Evolutionary conservation across 2,329 filamentous ascomycete genomes (phyloP).

Genomic region (Ophiostoma tasmaniense): DNA sequence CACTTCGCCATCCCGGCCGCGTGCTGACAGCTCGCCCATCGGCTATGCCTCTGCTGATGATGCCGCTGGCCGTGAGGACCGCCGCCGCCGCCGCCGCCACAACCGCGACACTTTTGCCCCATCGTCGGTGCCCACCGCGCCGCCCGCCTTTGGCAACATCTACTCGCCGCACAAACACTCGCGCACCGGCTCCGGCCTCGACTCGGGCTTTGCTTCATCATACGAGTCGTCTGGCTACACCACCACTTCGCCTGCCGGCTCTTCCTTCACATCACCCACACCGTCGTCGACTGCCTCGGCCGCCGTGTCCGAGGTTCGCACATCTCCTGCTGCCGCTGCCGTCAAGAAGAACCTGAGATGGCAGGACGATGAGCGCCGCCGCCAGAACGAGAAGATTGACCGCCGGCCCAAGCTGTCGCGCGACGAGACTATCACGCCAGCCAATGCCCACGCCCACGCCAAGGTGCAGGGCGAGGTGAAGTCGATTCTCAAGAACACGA

Average conservation of each 20-base stretch:
- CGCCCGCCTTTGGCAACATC: constrained; percentile 11
- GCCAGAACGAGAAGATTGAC: constrained; percentile 28
- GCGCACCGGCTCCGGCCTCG: not conserved
- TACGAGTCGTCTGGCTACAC: constrained; percentile 16
- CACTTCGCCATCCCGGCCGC: not conserved
- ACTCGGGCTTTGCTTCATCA: constrained; percentile 16
- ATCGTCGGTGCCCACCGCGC: constrained; percentile 20
- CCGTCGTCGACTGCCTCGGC: constrained; percentile 14
- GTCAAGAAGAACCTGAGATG: constrained; percentile 25
- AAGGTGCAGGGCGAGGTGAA: constrained; percentile 23
- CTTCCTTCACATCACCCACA: constrained; percentile 4
- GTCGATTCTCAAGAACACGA: constrained; percentile 27
- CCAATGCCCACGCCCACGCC: not conserved
- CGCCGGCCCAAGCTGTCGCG: constrained; percentile 23
- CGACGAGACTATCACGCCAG: constrained; percentile 8
- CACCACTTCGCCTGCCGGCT: constrained; percentile 8
- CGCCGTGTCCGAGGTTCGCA: constrained; percentile 10
- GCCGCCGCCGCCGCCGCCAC: constrained; percentile 19
- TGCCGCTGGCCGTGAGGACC: constrained; percentile 18
- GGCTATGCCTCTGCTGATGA: constrained; percentile 23
- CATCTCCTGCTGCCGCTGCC: not conserved
- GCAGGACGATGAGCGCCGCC: constrained; percentile 25
- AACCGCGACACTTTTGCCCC: constrained; percentile 17
- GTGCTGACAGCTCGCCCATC: constrained; percentile 12
- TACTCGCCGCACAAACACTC: not conserved